A percentile compares a stretch with the other conserved stretches of the same genome.
Evolutionary conservation across 441 rosid species (phyloP).

Genomic region (Erysimum cheiri): DNA sequence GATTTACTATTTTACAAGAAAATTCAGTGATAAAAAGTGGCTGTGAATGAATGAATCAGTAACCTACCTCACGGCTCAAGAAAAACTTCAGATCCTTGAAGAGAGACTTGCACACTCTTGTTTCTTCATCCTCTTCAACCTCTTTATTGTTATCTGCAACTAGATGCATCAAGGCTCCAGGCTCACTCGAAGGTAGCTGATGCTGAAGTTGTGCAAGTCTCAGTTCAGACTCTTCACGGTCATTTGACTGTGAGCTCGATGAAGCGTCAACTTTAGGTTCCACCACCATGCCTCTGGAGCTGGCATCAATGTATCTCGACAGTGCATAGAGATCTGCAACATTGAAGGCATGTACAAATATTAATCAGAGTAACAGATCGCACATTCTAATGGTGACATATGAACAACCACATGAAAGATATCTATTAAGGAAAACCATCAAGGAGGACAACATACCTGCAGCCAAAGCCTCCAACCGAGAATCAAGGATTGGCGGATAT

Average conservation of each 20-base stretch:
- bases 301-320: conserved; percentile 73
- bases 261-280: conserved; percentile 52
- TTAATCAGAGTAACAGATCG: conserved; percentile 14
- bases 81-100: conserved; percentile 74
- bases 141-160: conserved; percentile 64
- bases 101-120: conserved; percentile 71
- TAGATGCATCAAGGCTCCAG: conserved; percentile 90
- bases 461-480: conserved; percentile 86
- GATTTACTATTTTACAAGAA: conserved; percentile 6
- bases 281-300: conserved; percentile 51
- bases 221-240: conserved; percentile 69
- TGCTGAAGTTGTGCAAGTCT: conserved; percentile 94
- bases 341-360: conserved; percentile 5
- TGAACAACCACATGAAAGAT: conserved; percentile 9
- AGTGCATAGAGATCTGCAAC: conserved; percentile 86
- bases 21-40: neutral
- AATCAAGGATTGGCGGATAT: conserved; percentile 92
- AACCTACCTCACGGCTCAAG: conserved; percentile 89
- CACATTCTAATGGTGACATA: neutral
- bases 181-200: conserved; percentile 89
- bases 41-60: conserved; percentile 14
- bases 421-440: conserved; percentile 4
- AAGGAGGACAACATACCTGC: conserved; percentile 58
- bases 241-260: conserved; percentile 51
- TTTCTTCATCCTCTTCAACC: conserved; percentile 77